These are phyloP conservation scores for Cucumis variabilis DNA, from an alignment of 331 rosid genomes.

Conservation along the genomic window DNA sequence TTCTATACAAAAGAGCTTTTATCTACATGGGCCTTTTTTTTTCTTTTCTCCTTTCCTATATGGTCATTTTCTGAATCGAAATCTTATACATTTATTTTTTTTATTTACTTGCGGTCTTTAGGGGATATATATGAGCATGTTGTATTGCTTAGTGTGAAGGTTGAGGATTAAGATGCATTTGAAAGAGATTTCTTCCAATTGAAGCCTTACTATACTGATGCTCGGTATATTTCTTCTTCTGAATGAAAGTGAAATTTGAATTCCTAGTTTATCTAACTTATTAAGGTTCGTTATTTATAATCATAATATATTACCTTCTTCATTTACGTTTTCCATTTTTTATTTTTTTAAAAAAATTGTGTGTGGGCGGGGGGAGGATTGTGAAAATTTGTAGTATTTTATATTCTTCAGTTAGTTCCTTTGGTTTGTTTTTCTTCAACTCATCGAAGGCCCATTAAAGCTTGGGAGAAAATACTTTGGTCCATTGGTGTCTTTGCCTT, in stretches of 20 bases:
- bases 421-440: constrained; percentile 7
- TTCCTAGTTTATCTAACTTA: no score
- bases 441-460: no score
- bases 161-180: constrained; percentile 94
- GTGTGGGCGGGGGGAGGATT: not conserved
- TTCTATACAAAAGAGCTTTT: constrained; percentile 5
- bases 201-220: constrained; percentile 95
- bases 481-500: no score
- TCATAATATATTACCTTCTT: not conserved
- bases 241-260: not conserved
- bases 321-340: not conserved
- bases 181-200: constrained; percentile 96
- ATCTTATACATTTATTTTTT: constrained; percentile 14
- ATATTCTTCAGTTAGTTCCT: not conserved
- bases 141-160: constrained; percentile 86
- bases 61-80: not conserved
- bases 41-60: not conserved
- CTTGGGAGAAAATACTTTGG: no score
- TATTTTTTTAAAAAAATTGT: no score
- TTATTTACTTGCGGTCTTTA: constrained; percentile 44
- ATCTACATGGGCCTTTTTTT: not conserved
- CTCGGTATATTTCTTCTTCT: constrained; percentile 57
- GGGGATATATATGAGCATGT: constrained; percentile 98
- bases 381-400: not conserved
- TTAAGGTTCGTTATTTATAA: not conserved